Evolutionary conservation across 768 basidiomycete species (phyloP).

Genomic region (Pisolithus tinctorius): DNA sequence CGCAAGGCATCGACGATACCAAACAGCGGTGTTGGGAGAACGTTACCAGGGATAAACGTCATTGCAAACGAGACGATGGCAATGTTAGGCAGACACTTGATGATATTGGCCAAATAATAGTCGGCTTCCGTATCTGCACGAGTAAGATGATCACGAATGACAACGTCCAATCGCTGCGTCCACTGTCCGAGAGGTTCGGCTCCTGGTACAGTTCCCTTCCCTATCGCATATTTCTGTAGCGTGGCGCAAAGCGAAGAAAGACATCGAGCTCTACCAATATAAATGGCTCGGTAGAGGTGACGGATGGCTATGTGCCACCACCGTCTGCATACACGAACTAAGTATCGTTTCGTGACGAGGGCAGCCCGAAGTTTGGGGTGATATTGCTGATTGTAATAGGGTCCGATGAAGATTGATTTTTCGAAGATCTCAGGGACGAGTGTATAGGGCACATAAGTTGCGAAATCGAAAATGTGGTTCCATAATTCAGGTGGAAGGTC

Average conservation of each 20-base stretch:
- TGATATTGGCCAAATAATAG: slow-evolving; percentile 3
- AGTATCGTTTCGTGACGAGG: slow-evolving; percentile 19
- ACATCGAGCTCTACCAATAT: slow-evolving; percentile 12
- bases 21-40: neutral
- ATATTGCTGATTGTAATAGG: slow-evolving; percentile 1
- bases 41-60: neutral
- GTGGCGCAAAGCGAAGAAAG: slow-evolving; percentile 13
- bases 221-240: slow-evolving; percentile 7
- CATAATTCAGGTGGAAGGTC: slow-evolving; percentile 20
- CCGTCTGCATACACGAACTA: slow-evolving; percentile 24
- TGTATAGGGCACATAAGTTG: slow-evolving; percentile 12
- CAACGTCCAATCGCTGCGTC: slow-evolving; percentile 21
- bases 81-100: slow-evolving; percentile 14
- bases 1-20: slow-evolving; percentile 12
- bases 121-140: slow-evolving; percentile 1
- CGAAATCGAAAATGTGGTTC: slow-evolving; percentile 17
- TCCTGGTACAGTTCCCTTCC: slow-evolving; percentile 7
- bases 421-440: slow-evolving; percentile 20
- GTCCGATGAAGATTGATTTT: slow-evolving; percentile 8
- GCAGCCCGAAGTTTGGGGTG: slow-evolving; percentile 8
- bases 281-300: slow-evolving; percentile 19
- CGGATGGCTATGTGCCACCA: slow-evolving; percentile 22
- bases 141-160: slow-evolving; percentile 10
- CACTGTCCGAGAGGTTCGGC: slow-evolving; percentile 14
- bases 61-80: slow-evolving; percentile 15